Evolutionary conservation across 2,329 filamentous ascomycete genomes (phyloP).

Genomic region (Simplicillium aogashimaense): DNA sequence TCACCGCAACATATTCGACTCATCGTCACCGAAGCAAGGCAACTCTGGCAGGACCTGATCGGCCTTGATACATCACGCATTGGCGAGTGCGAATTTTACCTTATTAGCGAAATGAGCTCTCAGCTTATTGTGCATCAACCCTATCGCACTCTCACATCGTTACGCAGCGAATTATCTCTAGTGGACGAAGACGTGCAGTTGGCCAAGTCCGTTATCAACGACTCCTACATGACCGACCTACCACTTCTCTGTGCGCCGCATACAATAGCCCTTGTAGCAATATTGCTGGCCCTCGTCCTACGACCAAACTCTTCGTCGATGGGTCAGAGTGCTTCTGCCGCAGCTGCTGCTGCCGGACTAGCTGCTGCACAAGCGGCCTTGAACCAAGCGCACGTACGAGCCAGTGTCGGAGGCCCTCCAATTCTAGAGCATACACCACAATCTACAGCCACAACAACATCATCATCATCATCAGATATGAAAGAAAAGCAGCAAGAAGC

Average conservation of each 20-base stretch:
- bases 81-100: constrained; percentile 86
- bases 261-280: constrained; percentile 75
- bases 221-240: constrained; percentile 88
- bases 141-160: constrained; percentile 67
- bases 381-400: constrained; percentile 31
- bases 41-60: constrained; percentile 74
- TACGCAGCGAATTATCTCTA: constrained; percentile 61
- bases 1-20: constrained; percentile 91
- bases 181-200: constrained; percentile 69
- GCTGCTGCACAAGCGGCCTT: constrained; percentile 39
- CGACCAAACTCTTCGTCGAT: constrained; percentile 39
- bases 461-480: constrained; percentile 14
- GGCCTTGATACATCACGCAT: constrained; percentile 71
- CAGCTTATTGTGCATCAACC: constrained; percentile 87
- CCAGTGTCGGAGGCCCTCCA: constrained; percentile 4
- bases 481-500: constrained; percentile 43
- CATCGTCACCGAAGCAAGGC: constrained; percentile 76
- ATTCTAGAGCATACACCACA: neutral
- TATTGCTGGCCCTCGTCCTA: constrained; percentile 75
- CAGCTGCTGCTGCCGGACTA: constrained; percentile 29
- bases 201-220: constrained; percentile 79
- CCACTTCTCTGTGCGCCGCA: constrained; percentile 80
- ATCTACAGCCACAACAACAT: constrained; percentile 5
- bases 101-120: constrained; percentile 85
- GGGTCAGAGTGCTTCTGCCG: constrained; percentile 17